A percentile compares a stretch with the other conserved stretches of the same genome.
These are phyloP conservation scores for Russula emetica DNA, from an alignment of 768 basidiomycete species.

Conservation along the genomic window DNA sequence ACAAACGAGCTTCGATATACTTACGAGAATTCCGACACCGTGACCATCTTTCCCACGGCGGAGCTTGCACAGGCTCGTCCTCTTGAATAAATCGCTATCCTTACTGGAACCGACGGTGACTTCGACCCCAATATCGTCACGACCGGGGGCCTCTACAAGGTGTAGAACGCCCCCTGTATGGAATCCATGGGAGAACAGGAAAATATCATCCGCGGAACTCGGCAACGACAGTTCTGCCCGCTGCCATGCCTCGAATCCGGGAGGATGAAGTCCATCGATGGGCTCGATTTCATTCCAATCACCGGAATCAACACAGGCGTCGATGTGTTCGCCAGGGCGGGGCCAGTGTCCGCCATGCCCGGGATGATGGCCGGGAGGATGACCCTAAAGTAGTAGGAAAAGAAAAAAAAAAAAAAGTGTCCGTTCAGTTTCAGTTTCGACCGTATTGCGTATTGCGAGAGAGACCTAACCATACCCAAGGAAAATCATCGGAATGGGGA, in stretches of 20 bases:
- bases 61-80: conserved; percentile 8
- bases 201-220: conserved; percentile 6
- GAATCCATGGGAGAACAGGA: conserved; percentile 6
- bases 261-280: background rate
- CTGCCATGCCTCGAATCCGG: conserved; percentile 1
- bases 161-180: background rate
- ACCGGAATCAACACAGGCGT: conserved; percentile 7
- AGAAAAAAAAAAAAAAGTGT: background rate
- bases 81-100: conserved; percentile 3
- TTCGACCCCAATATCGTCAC: conserved; percentile 23
- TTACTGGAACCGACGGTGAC: conserved; percentile 7
- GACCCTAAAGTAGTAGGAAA: background rate
- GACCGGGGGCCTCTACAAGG: conserved; percentile 3
- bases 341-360: background rate
- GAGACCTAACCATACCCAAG: too few species aligned
- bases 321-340: background rate
- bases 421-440: background rate
- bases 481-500: background rate
- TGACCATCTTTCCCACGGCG: conserved; percentile 7
- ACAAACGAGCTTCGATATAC: background rate
- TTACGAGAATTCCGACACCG: conserved; percentile 21
- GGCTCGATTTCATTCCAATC: conserved; percentile 12
- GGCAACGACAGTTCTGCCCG: conserved; percentile 16
- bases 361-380: background rate
- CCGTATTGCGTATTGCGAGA: too few species aligned